These are phyloP conservation scores for Trametes pubescens DNA, from an alignment of 1,284 basidiomycete genomes.

Conservation along the genomic window DNA sequence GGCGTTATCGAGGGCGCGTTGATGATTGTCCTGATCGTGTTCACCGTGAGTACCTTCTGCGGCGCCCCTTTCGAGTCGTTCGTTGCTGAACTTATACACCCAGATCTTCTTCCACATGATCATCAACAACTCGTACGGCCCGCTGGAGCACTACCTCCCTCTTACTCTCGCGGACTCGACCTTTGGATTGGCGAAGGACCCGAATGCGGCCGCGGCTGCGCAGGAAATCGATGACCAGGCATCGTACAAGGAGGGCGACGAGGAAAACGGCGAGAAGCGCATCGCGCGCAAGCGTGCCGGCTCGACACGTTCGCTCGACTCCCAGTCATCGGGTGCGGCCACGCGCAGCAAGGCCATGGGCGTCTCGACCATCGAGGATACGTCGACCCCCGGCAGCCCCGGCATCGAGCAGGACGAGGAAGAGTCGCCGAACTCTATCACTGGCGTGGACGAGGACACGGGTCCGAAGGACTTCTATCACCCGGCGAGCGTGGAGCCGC, in stretches of 20 bases:
- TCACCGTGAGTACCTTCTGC: slow-evolving; percentile 66
- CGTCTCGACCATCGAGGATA: slow-evolving; percentile 13
- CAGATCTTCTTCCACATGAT: slow-evolving; percentile 74
- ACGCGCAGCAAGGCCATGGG: slow-evolving; percentile 4
- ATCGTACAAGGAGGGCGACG: slow-evolving; percentile 26
- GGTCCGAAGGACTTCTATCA: slow-evolving; percentile 73
- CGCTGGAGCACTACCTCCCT: slow-evolving; percentile 73
- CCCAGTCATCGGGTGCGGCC: not conserved
- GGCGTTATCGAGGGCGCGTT: slow-evolving; percentile 80
- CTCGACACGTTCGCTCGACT: slow-evolving; percentile 17
- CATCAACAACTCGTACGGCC: slow-evolving; percentile 74
- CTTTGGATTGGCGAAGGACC: slow-evolving; percentile 47
- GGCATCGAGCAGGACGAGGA: slow-evolving; percentile 14
- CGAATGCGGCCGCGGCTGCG: slow-evolving; percentile 32
- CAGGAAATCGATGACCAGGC: slow-evolving; percentile 34
- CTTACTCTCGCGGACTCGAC: slow-evolving; percentile 80
- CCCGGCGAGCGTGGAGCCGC: slow-evolving; percentile 78
- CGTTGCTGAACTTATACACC: slow-evolving; percentile 29
- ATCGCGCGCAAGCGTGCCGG: slow-evolving; percentile 20
- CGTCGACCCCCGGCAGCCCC: slow-evolving; percentile 8
- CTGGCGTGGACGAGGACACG: slow-evolving; percentile 38
- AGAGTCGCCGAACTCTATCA: slow-evolving; percentile 14
- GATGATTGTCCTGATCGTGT: slow-evolving; percentile 83
- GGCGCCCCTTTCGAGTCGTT: not conserved
- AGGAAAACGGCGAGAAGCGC: slow-evolving; percentile 17